Conservation (phyloP, 1,284 basidiomycete species). For the Agaricales sp. region DNA sequence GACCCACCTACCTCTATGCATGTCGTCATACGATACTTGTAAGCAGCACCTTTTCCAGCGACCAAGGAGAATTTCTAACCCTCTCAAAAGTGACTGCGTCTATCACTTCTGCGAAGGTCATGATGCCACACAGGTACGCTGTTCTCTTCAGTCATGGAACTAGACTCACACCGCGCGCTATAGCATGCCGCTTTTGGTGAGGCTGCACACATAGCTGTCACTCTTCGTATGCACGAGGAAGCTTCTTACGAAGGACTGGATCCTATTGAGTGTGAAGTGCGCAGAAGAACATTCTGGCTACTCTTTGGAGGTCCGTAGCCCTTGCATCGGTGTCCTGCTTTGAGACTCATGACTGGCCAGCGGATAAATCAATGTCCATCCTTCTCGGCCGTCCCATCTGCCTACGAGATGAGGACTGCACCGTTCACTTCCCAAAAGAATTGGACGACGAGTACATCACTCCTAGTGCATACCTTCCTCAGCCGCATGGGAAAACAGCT, state of each 20-base stretch:
- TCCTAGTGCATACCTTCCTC: conserved; percentile 65
- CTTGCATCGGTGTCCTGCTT: conserved; percentile 2
- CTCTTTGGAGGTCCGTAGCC: conserved; percentile 61
- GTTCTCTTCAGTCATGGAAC: neutral
- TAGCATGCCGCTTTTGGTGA: conserved; percentile 72
- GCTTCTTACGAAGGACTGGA: conserved; percentile 69
- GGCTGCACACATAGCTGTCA: conserved; percentile 71
- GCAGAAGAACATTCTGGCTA: conserved; percentile 77
- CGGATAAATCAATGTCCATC: conserved; percentile 84
- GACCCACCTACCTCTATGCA: conserved; percentile 76
- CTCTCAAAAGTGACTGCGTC: conserved; percentile 51
- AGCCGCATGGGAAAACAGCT: conserved; percentile 75
- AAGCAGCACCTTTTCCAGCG: conserved; percentile 21
- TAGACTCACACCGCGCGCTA: neutral
- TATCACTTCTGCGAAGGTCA: conserved; percentile 85
- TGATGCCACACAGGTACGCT: conserved; percentile 53
- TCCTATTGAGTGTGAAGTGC: conserved; percentile 76
- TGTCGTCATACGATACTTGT: conserved; percentile 79
- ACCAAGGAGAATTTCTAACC: conserved; percentile 9
- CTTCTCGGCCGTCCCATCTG: conserved; percentile 72
- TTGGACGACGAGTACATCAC: conserved; percentile 83
- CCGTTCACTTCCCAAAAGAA: conserved; percentile 76
- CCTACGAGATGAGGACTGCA: conserved; percentile 79
- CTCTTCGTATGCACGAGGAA: conserved; percentile 77
- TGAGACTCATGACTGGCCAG: conserved; percentile 23